A percentile compares a stretch with the other conserved stretches of the same genome.
These are phyloP conservation scores for Mycoemilia scoparia DNA, from an alignment of 192 early-diverging fungal species.

Conservation along the genomic window DNA sequence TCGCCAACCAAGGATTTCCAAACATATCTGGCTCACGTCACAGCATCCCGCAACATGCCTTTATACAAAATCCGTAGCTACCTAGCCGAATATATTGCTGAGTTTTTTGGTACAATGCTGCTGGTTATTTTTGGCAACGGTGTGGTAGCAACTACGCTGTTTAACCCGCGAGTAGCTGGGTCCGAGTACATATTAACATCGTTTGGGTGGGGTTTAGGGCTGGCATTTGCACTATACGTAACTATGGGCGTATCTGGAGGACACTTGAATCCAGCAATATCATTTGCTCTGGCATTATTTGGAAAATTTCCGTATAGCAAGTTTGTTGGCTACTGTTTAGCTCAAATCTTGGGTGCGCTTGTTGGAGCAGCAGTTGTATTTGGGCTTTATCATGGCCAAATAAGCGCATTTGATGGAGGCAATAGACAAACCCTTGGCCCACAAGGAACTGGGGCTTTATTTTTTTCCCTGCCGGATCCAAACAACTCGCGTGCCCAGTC, in stretches of 20 bases:
- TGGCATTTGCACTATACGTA: conserved; percentile 43
- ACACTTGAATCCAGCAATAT: conserved; percentile 64
- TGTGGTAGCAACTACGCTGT: conserved; percentile 33
- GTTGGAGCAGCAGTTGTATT: conserved; percentile 48
- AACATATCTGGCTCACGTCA: too few species aligned
- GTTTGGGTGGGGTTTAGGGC: conserved; percentile 43
- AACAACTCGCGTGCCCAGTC: conserved; percentile 35
- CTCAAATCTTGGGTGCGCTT: conserved; percentile 57
- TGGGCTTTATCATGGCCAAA: conserved; percentile 36
- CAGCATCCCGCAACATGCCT: too few species aligned
- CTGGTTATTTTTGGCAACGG: conserved; percentile 47
- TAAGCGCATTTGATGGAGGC: conserved; percentile 34
- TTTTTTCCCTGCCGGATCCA: conserved; percentile 39
- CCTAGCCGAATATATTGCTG: conserved; percentile 48
- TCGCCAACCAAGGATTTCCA: too few species aligned
- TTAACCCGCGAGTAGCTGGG: conserved; percentile 20
- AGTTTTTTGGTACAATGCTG: conserved; percentile 56
- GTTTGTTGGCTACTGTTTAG: conserved; percentile 39
- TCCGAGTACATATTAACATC: conserved; percentile 33
- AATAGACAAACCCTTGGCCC: conserved; percentile 23
- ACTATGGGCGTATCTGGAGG: conserved; percentile 48
- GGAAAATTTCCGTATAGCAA: conserved; percentile 51
- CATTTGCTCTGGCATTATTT: conserved; percentile 42
- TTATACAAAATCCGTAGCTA: too few species aligned
- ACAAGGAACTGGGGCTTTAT: conserved; percentile 38